Percentiles rank a stretch among this genome's conserved stretches.
Evolutionary conservation across 257 asterid genomes (phyloP).

Genomic region (Linaria vulgaris): DNA sequence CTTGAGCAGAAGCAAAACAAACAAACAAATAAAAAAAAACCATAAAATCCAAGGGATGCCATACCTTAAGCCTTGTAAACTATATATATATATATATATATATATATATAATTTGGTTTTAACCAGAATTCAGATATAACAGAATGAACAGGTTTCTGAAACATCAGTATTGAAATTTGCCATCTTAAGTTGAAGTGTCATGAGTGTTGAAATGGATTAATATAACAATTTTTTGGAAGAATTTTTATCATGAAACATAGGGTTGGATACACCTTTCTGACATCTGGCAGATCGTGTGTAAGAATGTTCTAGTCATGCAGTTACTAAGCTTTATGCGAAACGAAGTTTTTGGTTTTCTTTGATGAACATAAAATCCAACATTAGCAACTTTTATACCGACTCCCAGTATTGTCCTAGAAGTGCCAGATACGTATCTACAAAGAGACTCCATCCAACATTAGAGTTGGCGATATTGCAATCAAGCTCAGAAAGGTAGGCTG

Average conservation of each 20-base stretch:
- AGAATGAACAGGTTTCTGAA: no score
- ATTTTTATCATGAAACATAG: conserved; percentile 3
- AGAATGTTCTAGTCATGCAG: not conserved
- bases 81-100: no score
- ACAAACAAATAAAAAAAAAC: not conserved
- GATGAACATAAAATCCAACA: not conserved
- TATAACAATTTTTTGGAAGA: not conserved
- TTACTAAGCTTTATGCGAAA: not conserved
- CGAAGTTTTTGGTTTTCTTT: not conserved
- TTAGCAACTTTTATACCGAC: not conserved
- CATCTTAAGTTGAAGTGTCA: not conserved
- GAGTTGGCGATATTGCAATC: not conserved
- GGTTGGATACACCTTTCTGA: not conserved
- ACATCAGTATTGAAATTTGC: not conserved
- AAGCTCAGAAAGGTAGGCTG: not conserved
- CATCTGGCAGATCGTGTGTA: not conserved
- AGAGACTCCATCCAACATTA: not conserved
- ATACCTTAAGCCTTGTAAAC: conserved; percentile 15
- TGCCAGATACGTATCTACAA: not conserved
- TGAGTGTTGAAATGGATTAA: not conserved
- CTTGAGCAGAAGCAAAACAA: conserved; percentile 5
- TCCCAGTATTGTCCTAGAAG: not conserved
- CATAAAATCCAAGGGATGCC: conserved; percentile 9
- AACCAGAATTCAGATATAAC: no score
- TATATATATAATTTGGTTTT: not conserved